Evolutionary conservation across 2,329 filamentous ascomycete genomes (phyloP).

Genomic region (Ophiostoma sp.): DNA sequence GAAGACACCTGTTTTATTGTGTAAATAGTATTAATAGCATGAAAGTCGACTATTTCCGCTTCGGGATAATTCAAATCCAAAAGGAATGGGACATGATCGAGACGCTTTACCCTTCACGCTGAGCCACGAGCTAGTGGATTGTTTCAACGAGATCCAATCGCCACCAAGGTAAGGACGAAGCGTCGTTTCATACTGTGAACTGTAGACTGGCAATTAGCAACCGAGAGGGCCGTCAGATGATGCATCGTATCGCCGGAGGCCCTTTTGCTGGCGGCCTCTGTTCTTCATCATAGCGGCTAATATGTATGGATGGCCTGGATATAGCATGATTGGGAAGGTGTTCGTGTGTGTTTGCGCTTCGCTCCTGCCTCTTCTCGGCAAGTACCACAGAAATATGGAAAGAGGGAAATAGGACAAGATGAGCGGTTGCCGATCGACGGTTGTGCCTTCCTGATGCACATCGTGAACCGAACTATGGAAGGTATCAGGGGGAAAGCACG

Average conservation of each 20-base stretch:
- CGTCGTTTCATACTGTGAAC: not conserved
- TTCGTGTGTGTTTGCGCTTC: not conserved
- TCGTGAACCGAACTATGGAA: not conserved
- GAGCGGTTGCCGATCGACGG: not conserved
- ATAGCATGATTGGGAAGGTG: not conserved
- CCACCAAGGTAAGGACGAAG: not conserved
- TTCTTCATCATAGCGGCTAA: not conserved
- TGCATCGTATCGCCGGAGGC: conserved; percentile 4
- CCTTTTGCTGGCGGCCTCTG: not conserved
- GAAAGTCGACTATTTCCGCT: not conserved
- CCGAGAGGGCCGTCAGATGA: not conserved
- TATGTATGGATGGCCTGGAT: not conserved
- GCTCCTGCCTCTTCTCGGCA: not conserved
- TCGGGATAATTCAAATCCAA: not conserved
- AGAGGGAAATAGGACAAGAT: no score
- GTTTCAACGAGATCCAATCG: conserved; percentile 3
- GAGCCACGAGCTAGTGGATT: conserved; percentile 7
- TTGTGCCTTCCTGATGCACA: not conserved
- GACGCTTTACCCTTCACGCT: not conserved
- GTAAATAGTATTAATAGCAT: not conserved
- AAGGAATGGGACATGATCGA: not conserved
- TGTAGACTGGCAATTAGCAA: not conserved
- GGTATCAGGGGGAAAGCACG: not conserved
- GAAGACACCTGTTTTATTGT: not conserved
- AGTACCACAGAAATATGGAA: not conserved